These are phyloP conservation scores for Penicillium sp. DNA, from an alignment of 2,329 filamentous ascomycete species.

Conservation along the genomic window DNA sequence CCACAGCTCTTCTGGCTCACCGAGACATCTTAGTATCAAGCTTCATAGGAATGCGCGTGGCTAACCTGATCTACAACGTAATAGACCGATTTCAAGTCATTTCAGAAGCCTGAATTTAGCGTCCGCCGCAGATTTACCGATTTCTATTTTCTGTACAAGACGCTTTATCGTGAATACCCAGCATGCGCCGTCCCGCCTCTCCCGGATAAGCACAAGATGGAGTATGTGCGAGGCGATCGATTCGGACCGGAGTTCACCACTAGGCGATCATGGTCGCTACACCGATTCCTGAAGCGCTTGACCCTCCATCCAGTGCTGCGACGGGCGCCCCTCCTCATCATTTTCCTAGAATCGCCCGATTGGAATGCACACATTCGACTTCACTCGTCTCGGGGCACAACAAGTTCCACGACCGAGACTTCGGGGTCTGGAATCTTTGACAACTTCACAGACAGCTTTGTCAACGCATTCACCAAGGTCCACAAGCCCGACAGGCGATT, in stretches of 20 bases:
- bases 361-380: slow-evolving; percentile 96
- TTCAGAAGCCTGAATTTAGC: slow-evolving; percentile 71
- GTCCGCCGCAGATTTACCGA: slow-evolving; percentile 93
- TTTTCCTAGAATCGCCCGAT: slow-evolving; percentile 85
- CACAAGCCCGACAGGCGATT: slow-evolving; percentile 94
- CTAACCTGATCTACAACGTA: slow-evolving; percentile 4
- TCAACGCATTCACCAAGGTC: slow-evolving; percentile 95
- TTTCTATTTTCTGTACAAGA: slow-evolving; percentile 94
- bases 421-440: slow-evolving; percentile 70
- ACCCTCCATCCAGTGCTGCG: slow-evolving; percentile 84
- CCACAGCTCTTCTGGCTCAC: background rate
- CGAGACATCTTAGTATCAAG: background rate
- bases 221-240: slow-evolving; percentile 92
- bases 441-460: slow-evolving; percentile 89
- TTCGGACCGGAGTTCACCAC: slow-evolving; percentile 90
- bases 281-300: slow-evolving; percentile 82
- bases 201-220: slow-evolving; percentile 98
- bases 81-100: slow-evolving; percentile 89
- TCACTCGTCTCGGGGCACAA: slow-evolving; percentile 61
- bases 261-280: slow-evolving; percentile 79
- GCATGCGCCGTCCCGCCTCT: slow-evolving; percentile 89
- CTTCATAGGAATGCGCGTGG: slow-evolving; percentile 1
- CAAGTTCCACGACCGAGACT: slow-evolving; percentile 36
- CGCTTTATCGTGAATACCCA: slow-evolving; percentile 78
- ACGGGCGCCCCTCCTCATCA: slow-evolving; percentile 72